Evolutionary conservation across 371 early-diverging fungal species (phyloP), one percentile per base, ranked within the genome.

Genomic region (Mortierella sp.): DNA sequence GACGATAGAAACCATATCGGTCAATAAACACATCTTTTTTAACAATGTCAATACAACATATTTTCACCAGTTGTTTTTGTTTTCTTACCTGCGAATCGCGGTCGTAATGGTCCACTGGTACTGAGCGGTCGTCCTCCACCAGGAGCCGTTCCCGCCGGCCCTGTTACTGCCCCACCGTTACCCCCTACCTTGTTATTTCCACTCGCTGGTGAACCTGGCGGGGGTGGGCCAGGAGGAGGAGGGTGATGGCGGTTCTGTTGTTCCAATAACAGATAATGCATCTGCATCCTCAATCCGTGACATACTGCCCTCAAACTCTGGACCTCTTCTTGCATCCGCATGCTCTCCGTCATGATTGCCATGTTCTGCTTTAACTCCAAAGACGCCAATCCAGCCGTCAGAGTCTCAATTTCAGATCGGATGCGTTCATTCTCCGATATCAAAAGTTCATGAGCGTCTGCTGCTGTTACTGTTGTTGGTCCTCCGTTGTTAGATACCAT

Each of bases 301-400:
- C 91, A 90, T 2, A 87, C 70, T 0, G 87, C 85, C 42, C 88
- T 63, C 34, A 91, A 41, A 50, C 86, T 85, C 54, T 91, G 89
- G 28, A 91, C 78, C 52, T 91, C 92, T 56, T 91, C 92, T 47
- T 90, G 89, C 57, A 90, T 58, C 21, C 90, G 72, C 60, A 88
- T 81, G 6, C 85, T 87, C 63, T 91, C 92, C 3, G 85, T 83
- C 86, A 91, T 86, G 47, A 92, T 72, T 1, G 90, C 88, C 79
- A 89, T 83, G 41, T 90, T 89, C 41, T 91, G 92, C 57, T 90
- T 84, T 11, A 88, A 61, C 62, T 91, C 92, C 30, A 91, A 56
- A 6, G 87, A 85, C 0, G 84, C 82, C 12, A 92, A 56, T 23
- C 81, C 85, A 15, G 86, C 85, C 15, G 80, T 85, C 31, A 92